These are phyloP conservation scores for Alternaria arbusti DNA, from an alignment of 2,329 filamentous ascomycete genomes.

Conservation along the genomic window DNA sequence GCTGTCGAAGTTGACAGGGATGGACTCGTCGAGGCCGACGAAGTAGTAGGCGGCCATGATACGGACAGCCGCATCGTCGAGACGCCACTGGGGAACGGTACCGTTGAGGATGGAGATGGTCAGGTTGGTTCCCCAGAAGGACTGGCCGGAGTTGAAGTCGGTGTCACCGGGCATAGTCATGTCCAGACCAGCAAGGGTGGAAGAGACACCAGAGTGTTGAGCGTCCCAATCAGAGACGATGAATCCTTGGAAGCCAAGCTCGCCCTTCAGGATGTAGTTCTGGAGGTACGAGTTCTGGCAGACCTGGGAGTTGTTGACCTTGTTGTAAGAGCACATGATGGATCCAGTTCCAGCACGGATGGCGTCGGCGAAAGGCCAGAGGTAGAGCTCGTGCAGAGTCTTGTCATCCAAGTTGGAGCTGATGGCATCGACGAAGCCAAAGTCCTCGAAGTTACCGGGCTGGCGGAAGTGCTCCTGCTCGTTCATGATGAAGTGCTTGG, in stretches of 20 bases:
- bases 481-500: slow-evolving; percentile 65
- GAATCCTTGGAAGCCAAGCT: slow-evolving; percentile 73
- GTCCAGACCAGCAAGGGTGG: slow-evolving; percentile 76
- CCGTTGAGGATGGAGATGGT: slow-evolving; percentile 89
- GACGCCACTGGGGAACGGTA: slow-evolving; percentile 81
- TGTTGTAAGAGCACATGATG: slow-evolving; percentile 71
- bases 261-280: slow-evolving; percentile 78
- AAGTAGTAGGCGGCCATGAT: slow-evolving; percentile 73
- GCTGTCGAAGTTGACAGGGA: slow-evolving; percentile 81
- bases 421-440: slow-evolving; percentile 66
- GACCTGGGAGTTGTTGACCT: slow-evolving; percentile 79
- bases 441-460: slow-evolving; percentile 62
- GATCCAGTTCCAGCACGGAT: slow-evolving; percentile 57
- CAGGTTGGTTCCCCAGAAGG: slow-evolving; percentile 86
- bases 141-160: slow-evolving; percentile 72
- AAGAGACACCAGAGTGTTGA: slow-evolving; percentile 71
- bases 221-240: slow-evolving; percentile 77
- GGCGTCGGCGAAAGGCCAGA: slow-evolving; percentile 64
- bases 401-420: slow-evolving; percentile 69
- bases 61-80: slow-evolving; percentile 91
- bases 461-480: slow-evolving; percentile 74
- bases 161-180: slow-evolving; percentile 88
- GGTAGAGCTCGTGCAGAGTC: slow-evolving; percentile 68
- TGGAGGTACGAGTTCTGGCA: slow-evolving; percentile 81
- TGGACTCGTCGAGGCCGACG: slow-evolving; percentile 62